phyloP scores from a whole-genome alignment of 176 grass and related monocot genomes.

The Triticum turgidum region DNA sequence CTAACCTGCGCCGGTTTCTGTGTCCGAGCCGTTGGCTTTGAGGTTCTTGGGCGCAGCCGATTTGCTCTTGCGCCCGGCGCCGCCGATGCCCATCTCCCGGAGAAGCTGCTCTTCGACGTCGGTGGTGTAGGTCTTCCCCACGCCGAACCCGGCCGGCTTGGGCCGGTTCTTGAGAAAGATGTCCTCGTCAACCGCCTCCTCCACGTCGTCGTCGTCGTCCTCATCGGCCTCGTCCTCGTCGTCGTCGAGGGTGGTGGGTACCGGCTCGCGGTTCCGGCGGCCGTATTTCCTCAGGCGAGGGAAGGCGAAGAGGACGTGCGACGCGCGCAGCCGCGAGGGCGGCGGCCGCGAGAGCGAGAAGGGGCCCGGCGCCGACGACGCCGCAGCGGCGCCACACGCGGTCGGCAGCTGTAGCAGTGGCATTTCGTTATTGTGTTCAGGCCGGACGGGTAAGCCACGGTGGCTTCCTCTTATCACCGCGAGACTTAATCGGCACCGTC shows the following conservation, averaged over 20 bases:
- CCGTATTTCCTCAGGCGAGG: constrained; percentile 41
- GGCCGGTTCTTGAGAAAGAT: constrained; percentile 39
- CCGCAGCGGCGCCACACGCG: background rate
- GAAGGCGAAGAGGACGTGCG: constrained; percentile 27
- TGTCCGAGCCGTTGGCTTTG: background rate
- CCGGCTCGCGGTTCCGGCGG: constrained; percentile 18
- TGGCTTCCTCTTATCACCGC: constrained; percentile 4
- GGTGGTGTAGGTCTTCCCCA: constrained; percentile 54
- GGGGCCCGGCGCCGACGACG: background rate
- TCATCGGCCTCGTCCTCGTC: constrained; percentile 13
- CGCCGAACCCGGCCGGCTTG: constrained; percentile 57
- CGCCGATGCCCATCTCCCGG: constrained; percentile 54
- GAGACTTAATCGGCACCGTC: constrained; percentile 1
- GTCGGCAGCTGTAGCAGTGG: constrained; percentile 10
- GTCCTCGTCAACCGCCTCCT: constrained; percentile 42
- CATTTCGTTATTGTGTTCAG: constrained; percentile 3
- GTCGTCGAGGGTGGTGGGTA: constrained; percentile 1
- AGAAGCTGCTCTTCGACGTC: constrained; percentile 56
- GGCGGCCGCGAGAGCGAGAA: background rate
- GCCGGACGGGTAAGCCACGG: background rate
- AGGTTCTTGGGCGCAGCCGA: background rate
- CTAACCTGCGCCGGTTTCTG: constrained; percentile 29
- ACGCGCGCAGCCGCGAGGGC: background rate
- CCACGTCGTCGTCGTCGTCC: background rate
- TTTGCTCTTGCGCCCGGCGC: constrained; percentile 25